phyloP scores from a whole-genome alignment of 192 early-diverging fungal genomes.

The Chytriomyces sp. region DNA sequence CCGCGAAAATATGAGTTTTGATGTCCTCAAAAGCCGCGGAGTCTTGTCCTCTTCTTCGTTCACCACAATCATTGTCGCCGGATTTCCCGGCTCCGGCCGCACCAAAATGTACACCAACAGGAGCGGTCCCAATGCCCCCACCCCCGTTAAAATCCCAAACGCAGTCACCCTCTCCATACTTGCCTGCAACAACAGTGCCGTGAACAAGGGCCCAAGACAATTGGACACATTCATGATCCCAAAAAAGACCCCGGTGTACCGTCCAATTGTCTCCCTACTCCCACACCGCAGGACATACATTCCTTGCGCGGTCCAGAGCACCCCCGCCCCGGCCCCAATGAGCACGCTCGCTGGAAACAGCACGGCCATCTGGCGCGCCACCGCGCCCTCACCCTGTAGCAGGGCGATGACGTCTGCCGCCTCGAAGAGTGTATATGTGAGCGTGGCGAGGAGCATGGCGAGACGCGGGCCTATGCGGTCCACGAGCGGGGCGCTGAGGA shows the following conservation, averaged over 20 bases:
- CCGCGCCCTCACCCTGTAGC: not conserved
- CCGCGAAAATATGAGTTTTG: constrained; percentile 7
- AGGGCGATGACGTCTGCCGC: not conserved
- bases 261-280: constrained; percentile 5
- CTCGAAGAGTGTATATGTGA: constrained; percentile 19
- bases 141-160: constrained; percentile 20
- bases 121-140: constrained; percentile 26
- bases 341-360: constrained; percentile 10
- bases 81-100: constrained; percentile 16
- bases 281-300: constrained; percentile 17
- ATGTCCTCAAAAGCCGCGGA: constrained; percentile 10
- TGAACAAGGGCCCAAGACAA: constrained; percentile 19
- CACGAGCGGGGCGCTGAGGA: constrained; percentile 13
- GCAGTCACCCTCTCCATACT: constrained; percentile 17
- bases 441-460: constrained; percentile 6
- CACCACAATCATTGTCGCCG: not conserved
- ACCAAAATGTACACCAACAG: constrained; percentile 7
- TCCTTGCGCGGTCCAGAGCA: constrained; percentile 24
- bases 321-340: constrained; percentile 14
- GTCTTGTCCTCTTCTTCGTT: not conserved
- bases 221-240: not conserved
- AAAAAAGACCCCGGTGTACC: constrained; percentile 26
- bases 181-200: constrained; percentile 9
- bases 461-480: constrained; percentile 20
- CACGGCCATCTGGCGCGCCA: constrained; percentile 3